These are phyloP conservation scores for Aspergillus sp. DNA, from an alignment of 2,329 filamentous ascomycete genomes.

Conservation along the genomic window DNA sequence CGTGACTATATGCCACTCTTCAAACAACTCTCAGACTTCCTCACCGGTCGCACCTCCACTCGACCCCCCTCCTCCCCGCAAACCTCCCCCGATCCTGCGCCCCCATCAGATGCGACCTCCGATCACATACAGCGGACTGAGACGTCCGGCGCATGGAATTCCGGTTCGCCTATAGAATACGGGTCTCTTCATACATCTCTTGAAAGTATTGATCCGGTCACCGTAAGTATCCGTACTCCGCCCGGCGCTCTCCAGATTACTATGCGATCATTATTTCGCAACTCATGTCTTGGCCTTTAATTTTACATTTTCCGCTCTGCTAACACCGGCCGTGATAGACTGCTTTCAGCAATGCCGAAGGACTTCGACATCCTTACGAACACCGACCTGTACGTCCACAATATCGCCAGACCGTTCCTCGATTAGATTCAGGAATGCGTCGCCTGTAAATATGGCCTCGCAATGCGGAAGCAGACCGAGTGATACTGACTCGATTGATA, in stretches of 20 bases:
- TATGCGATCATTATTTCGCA: not conserved
- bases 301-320: not conserved
- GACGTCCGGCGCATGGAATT: conserved; percentile 26
- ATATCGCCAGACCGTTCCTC: conserved; percentile 21
- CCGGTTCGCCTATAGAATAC: conserved; percentile 15
- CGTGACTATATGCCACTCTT: conserved; percentile 26
- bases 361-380: conserved; percentile 11
- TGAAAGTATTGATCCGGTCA: not conserved
- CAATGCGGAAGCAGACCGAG: not conserved
- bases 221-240: conserved; percentile 4
- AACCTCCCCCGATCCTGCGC: conserved; percentile 10
- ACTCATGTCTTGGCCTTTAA: not conserved
- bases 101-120: conserved; percentile 27
- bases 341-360: conserved; percentile 23
- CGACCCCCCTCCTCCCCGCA: conserved; percentile 4
- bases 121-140: conserved; percentile 23
- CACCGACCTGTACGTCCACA: conserved; percentile 22
- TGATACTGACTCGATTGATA: conserved; percentile 16
- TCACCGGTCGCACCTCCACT: conserved; percentile 13
- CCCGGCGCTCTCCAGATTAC: not conserved
- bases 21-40: conserved; percentile 17
- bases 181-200: not conserved
- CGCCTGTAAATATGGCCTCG: conserved; percentile 23
- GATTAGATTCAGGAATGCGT: conserved; percentile 25
- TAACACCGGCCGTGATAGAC: conserved; percentile 7